Evolutionary conservation across 768 basidiomycete genomes (phyloP).

Genomic region (Boletus tylopilopsis): DNA sequence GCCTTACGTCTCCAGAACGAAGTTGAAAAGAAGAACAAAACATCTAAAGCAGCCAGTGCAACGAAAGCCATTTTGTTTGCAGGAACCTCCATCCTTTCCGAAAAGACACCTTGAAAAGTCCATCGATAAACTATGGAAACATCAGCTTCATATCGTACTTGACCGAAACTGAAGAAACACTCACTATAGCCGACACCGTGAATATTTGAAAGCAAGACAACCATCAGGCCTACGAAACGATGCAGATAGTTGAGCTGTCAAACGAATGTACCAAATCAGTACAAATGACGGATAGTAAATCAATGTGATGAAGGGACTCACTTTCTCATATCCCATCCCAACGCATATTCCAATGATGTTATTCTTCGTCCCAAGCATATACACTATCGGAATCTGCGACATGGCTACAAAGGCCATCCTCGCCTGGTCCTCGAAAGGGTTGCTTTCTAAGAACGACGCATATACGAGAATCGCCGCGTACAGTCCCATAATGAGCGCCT

Average conservation of each 20-base stretch:
- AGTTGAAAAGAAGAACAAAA: conserved; percentile 38
- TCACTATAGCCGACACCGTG: conserved; percentile 41
- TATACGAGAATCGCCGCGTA: conserved; percentile 38
- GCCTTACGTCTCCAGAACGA: conserved; percentile 38
- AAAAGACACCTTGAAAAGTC: conserved; percentile 22
- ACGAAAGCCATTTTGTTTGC: conserved; percentile 29
- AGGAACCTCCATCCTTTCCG: conserved; percentile 4
- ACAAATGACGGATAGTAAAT: neutral
- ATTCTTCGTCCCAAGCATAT: conserved; percentile 48
- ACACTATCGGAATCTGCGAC: conserved; percentile 44
- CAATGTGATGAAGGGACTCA: conserved; percentile 15
- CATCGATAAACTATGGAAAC: conserved; percentile 25
- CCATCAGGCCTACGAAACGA: conserved; percentile 45
- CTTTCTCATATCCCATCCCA: conserved; percentile 47
- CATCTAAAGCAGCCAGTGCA: conserved; percentile 33
- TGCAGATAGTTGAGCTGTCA: conserved; percentile 50
- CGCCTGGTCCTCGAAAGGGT: conserved; percentile 32
- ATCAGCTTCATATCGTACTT: neutral
- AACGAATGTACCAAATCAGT: neutral
- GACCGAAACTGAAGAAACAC: conserved; percentile 2
- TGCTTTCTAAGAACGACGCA: conserved; percentile 32
- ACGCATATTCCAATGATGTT: conserved; percentile 38
- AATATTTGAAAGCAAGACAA: conserved; percentile 39
- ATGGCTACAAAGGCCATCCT: conserved; percentile 37
- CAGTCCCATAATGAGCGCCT: conserved; percentile 31